Conservation (phyloP, 2,329 filamentous ascomycete genomes). For the Aspergillus fischeri region DNA sequence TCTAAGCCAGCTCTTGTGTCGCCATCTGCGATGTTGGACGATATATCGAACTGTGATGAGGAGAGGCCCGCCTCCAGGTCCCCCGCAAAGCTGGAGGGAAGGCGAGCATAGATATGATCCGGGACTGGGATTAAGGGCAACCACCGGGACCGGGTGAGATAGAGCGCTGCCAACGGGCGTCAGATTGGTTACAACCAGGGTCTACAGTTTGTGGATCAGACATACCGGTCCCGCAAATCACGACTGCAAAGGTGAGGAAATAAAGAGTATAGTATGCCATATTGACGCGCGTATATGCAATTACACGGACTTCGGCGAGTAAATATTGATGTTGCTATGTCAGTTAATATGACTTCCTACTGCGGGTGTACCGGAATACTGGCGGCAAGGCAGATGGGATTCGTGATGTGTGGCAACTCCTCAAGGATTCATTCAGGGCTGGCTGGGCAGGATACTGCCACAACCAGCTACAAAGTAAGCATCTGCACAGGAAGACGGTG, state of each 20-base stretch:
- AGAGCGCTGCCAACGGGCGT: constrained; percentile 54
- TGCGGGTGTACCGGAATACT: background rate
- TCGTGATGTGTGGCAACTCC: background rate
- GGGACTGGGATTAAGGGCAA: constrained; percentile 62
- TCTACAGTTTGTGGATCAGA: constrained; percentile 5
- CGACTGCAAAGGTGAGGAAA: constrained; percentile 65
- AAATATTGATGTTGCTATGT: background rate
- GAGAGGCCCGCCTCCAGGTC: constrained; percentile 87
- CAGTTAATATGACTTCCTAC: background rate
- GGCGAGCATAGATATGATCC: constrained; percentile 68
- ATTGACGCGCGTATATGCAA: constrained; percentile 19
- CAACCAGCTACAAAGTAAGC: constrained; percentile 3
- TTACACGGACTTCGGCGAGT: background rate
- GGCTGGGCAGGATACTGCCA: constrained; percentile 10
- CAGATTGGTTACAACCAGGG: constrained; percentile 6
- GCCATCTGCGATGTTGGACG: constrained; percentile 71
- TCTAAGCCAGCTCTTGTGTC: constrained; percentile 80
- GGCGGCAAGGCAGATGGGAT: background rate
- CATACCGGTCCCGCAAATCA: constrained; percentile 67
- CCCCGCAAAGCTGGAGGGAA: constrained; percentile 71
- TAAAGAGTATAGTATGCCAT: constrained; percentile 79
- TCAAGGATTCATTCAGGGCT: background rate
- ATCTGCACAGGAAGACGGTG: constrained; percentile 3
- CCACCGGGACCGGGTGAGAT: constrained; percentile 78
- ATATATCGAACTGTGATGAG: constrained; percentile 77